A percentile compares a stretch with the other conserved stretches of the same genome.
Evolutionary conservation across 1,284 basidiomycete species (phyloP).

Genomic region (Puccinia polysora): DNA sequence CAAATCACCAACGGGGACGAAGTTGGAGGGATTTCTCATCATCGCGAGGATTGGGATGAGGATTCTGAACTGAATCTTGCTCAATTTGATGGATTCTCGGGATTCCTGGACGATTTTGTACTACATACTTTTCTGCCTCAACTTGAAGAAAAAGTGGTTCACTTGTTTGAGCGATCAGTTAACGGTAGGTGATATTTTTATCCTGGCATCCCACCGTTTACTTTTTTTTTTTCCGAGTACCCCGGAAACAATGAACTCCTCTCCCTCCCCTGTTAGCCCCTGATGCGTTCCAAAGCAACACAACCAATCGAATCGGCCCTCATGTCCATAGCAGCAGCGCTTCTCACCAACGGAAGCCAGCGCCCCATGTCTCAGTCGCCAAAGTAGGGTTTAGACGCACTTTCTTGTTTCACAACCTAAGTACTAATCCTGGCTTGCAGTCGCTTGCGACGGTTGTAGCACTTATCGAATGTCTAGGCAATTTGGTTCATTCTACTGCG

Average conservation of each 20-base stretch:
- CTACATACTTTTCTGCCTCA: conserved; percentile 87
- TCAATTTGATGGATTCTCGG: conserved; percentile 63
- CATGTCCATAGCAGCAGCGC: background rate
- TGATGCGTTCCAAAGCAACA: conserved; percentile 77
- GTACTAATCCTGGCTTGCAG: conserved; percentile 55
- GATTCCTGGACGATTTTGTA: conserved; percentile 88
- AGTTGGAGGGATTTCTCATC: background rate
- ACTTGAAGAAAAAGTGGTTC: conserved; percentile 86
- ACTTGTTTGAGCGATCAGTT: conserved; percentile 78
- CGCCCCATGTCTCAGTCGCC: conserved; percentile 68
- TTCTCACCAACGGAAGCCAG: conserved; percentile 51
- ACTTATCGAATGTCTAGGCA: conserved; percentile 83
- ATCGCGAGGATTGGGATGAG: conserved; percentile 27
- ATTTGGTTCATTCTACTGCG: conserved; percentile 86
- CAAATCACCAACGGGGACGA: background rate
- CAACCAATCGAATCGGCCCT: conserved; percentile 48
- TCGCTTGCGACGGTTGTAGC: conserved; percentile 79
- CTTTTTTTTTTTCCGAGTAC: background rate
- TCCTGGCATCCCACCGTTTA: no score
- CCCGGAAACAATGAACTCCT: background rate
- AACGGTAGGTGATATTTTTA: conserved; percentile 63
- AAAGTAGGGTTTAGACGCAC: conserved; percentile 60
- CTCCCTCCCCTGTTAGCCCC: conserved; percentile 18
- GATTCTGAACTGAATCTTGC: conserved; percentile 2
- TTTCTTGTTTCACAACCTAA: background rate